Conservation (phyloP, 352 stramenopile genomes). For the Thalassiosira oceanica region DNA sequence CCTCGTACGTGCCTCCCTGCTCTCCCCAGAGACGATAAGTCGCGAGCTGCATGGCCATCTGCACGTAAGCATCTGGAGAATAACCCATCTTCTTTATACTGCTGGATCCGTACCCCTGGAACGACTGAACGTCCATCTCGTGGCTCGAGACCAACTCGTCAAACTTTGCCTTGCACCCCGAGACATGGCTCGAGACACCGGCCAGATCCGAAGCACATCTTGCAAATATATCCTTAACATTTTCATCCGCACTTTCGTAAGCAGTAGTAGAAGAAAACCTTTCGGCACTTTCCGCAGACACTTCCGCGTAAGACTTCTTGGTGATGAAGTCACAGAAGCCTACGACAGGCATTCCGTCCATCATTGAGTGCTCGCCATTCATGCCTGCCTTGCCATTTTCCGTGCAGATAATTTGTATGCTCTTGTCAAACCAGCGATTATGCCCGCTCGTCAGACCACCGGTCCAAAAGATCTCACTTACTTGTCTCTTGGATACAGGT, state of each 20-base stretch:
- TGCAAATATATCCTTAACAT: conserved; percentile 68
- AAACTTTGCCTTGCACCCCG: conserved; percentile 85
- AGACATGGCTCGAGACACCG: conserved; percentile 24
- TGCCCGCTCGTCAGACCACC: conserved; percentile 69
- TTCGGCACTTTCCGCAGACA: conserved; percentile 76
- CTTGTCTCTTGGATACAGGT: conserved; percentile 55
- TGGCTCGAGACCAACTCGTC: conserved; percentile 90
- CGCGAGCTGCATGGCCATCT: conserved; percentile 97
- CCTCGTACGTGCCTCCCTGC: conserved; percentile 95
- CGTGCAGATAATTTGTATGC: conserved; percentile 94
- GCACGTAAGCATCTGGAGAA: conserved; percentile 95
- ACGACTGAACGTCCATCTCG: conserved; percentile 85
- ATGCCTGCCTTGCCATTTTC: conserved; percentile 93
- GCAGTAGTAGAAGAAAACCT: conserved; percentile 5
- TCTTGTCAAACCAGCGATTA: conserved; percentile 98
- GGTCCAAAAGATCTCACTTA: conserved; percentile 71
- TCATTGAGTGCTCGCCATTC: conserved; percentile 96
- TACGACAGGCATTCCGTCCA: conserved; percentile 94
- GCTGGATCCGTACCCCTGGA: conserved; percentile 66
- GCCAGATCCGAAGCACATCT: conserved; percentile 31
- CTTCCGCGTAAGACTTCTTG: conserved; percentile 77
- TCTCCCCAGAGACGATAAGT: conserved; percentile 93
- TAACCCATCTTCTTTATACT: conserved; percentile 84
- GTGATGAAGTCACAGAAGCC: conserved; percentile 93
- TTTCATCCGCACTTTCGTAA: conserved; percentile 31